These are phyloP conservation scores for Exophiala sp. DNA, from an alignment of 2,329 filamentous ascomycete species.

Conservation along the genomic window DNA sequence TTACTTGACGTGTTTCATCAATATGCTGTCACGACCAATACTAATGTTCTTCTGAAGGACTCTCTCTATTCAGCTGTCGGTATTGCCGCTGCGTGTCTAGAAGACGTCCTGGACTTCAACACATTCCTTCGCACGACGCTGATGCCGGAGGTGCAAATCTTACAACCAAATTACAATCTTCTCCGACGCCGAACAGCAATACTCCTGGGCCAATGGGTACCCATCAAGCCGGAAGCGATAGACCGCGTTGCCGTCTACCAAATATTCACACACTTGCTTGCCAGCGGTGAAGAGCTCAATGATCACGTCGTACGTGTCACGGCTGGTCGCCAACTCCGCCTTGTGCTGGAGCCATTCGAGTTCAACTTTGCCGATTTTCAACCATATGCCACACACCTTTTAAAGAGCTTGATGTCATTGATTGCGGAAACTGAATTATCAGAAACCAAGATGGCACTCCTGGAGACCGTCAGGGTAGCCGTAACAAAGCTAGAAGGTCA, in stretches of 20 bases:
- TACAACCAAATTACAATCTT: conserved; percentile 68
- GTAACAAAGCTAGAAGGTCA: conserved; percentile 78
- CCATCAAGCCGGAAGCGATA: conserved; percentile 66
- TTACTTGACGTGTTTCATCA: conserved; percentile 78
- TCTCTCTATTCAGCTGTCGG: conserved; percentile 93
- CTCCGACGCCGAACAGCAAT: conserved; percentile 85
- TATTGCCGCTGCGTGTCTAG: conserved; percentile 72
- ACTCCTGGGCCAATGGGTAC: conserved; percentile 83
- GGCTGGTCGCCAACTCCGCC: conserved; percentile 77
- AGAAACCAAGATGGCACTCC: conserved; percentile 84
- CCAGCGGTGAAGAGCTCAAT: conserved; percentile 72
- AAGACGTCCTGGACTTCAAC: conserved; percentile 77
- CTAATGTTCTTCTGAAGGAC: conserved; percentile 80
- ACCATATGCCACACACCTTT: conserved; percentile 70
- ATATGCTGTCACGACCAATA: conserved; percentile 64
- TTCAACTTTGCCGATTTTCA: conserved; percentile 72
- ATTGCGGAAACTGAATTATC: conserved; percentile 74
- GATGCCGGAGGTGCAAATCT: conserved; percentile 71
- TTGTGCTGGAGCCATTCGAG: conserved; percentile 77
- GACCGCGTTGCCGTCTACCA: conserved; percentile 75
- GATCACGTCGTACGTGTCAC: conserved; percentile 91
- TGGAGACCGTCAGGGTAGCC: conserved; percentile 79
- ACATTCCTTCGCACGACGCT: conserved; percentile 71
- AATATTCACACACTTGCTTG: conserved; percentile 82
- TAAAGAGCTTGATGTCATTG: conserved; percentile 71